phyloP scores from a whole-genome alignment of 2,329 filamentous ascomycete species.

The Stagonosporopsis vannaccii region DNA sequence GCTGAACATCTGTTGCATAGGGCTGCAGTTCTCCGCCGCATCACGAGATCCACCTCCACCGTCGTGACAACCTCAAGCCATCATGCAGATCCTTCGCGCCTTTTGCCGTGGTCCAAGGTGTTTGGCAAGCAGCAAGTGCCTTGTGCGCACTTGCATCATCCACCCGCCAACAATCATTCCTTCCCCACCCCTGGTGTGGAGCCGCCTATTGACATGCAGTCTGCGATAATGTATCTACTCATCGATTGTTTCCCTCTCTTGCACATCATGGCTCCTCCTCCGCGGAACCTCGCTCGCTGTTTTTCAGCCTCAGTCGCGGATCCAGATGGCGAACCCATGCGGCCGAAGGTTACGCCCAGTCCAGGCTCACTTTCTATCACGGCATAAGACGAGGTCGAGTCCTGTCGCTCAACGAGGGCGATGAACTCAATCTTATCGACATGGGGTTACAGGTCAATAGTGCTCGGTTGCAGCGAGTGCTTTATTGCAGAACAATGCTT shows the following conservation, averaged over 20 bases:
- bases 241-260: constrained; percentile 69
- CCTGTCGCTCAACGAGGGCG: constrained; percentile 66
- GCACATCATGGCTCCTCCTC: constrained; percentile 76
- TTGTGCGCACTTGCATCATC: neutral
- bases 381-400: constrained; percentile 66
- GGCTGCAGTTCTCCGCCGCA: neutral
- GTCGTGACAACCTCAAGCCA: neutral
- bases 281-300: constrained; percentile 74
- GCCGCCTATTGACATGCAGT: too few species aligned
- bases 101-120: neutral
- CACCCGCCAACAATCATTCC: too few species aligned
- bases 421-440: constrained; percentile 66
- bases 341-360: constrained; percentile 69
- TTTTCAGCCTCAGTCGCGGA: constrained; percentile 55
- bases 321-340: constrained; percentile 48
- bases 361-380: constrained; percentile 73
- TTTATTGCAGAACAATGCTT: constrained; percentile 56
- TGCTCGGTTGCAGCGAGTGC: constrained; percentile 21
- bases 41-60: neutral
- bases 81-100: neutral
- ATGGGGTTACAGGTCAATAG: constrained; percentile 77
- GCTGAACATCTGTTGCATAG: neutral
- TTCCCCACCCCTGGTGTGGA: too few species aligned
- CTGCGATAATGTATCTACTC: constrained; percentile 43
- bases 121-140: too few species aligned